phyloP scores from a whole-genome alignment of 176 grass and related monocot species.

The Rhynchospora breviuscula region DNA sequence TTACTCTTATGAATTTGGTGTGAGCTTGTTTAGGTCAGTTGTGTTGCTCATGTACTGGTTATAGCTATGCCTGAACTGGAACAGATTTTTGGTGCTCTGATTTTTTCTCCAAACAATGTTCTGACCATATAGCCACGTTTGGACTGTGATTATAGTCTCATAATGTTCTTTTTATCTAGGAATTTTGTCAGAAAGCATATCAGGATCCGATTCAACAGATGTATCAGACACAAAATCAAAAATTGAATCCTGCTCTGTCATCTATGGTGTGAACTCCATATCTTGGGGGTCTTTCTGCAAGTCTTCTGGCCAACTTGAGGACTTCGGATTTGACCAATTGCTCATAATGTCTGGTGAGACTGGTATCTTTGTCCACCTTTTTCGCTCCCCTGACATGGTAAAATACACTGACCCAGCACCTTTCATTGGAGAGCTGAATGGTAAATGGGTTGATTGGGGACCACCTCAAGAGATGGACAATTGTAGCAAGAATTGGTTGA shows the following conservation, averaged over 20 bases:
- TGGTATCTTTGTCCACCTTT: conserved; percentile 74
- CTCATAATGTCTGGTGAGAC: conserved; percentile 55
- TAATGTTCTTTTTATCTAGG: conserved; percentile 40
- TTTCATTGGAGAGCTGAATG: conserved; percentile 43
- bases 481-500: conserved; percentile 43
- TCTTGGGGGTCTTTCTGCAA: conserved; percentile 67
- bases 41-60: background rate
- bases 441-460: conserved; percentile 76
- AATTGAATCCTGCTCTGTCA: conserved; percentile 48
- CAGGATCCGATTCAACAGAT: conserved; percentile 29
- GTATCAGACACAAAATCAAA: conserved; percentile 21
- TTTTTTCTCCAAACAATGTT: background rate
- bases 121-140: background rate
- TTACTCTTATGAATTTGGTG: background rate
- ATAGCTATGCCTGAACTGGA: no score
- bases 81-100: background rate
- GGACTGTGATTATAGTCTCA: conserved; percentile 3
- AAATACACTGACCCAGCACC: conserved; percentile 29
- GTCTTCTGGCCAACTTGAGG: conserved; percentile 45
- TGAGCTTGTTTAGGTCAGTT: background rate
- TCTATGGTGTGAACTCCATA: conserved; percentile 75
- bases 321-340: conserved; percentile 62
- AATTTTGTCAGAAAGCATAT: conserved; percentile 40
- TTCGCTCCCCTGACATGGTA: conserved; percentile 36
- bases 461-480: conserved; percentile 35